These are phyloP conservation scores for Plasmodium gonderi DNA, from an alignment of 169 alveolate species.

Conservation along the genomic window DNA sequence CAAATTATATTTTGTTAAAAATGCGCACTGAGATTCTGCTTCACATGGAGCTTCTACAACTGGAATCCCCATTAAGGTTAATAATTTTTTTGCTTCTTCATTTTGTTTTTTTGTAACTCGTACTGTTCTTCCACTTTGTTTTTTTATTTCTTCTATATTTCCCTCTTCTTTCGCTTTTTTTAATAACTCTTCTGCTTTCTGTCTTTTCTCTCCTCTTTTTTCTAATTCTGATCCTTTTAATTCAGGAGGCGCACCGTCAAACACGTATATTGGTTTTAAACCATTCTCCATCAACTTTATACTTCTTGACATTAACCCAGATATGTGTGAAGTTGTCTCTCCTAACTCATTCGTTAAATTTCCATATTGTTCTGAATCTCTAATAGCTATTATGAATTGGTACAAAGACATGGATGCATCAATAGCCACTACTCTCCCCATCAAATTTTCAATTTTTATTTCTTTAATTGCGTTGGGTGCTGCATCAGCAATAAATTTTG, in stretches of 20 bases:
- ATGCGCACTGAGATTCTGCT: conserved; percentile 99
- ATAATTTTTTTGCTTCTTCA: conserved; percentile 93
- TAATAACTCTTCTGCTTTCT: conserved; percentile 90
- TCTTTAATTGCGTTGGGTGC: conserved; percentile 90
- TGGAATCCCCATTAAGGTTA: conserved; percentile 95
- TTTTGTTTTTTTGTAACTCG: conserved; percentile 93
- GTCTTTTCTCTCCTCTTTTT: conserved; percentile 90
- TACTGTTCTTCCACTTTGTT: conserved; percentile 93
- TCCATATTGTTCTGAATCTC: conserved; percentile 86
- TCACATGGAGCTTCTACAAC: conserved; percentile 95
- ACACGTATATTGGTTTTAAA: conserved; percentile 96
- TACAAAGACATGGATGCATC: conserved; percentile 97
- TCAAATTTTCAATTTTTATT: conserved; percentile 80
- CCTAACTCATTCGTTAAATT: conserved; percentile 94
- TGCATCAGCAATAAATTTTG: conserved; percentile 90
- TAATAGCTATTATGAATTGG: conserved; percentile 93
- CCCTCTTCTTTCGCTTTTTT: conserved; percentile 92
- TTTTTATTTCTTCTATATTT: conserved; percentile 93
- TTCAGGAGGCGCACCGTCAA: conserved; percentile 99
- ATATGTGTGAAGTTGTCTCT: conserved; percentile 92
- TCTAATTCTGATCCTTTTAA: conserved; percentile 90
- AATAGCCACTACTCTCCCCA: conserved; percentile 93
- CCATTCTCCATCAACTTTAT: conserved; percentile 92
- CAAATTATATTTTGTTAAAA: conserved; percentile 90
- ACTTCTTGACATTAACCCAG: conserved; percentile 91